Evolutionary conservation across 768 basidiomycete genomes (phyloP).

Genomic region (Tricholoma matsutake): DNA sequence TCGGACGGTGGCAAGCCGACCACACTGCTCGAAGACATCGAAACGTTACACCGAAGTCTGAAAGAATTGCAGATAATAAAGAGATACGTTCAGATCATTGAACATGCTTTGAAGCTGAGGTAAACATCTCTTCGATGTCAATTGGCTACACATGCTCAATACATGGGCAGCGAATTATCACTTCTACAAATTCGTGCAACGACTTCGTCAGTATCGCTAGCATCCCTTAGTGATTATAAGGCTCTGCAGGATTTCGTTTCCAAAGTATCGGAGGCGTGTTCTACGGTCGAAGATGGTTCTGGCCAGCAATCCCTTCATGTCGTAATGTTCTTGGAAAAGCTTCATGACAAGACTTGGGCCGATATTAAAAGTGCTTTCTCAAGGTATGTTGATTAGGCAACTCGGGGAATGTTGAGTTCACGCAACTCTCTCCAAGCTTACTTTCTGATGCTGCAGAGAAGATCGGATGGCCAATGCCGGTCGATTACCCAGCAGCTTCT

Average conservation of each 20-base stretch:
- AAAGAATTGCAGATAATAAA: conserved; percentile 75
- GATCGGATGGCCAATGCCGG: conserved; percentile 80
- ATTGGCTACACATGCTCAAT: not conserved
- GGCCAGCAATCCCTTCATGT: conserved; percentile 56
- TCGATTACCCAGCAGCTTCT: conserved; percentile 57
- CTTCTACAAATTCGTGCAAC: conserved; percentile 46
- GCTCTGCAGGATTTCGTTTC: conserved; percentile 59
- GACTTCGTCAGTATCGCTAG: conserved; percentile 34
- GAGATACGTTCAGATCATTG: conserved; percentile 71
- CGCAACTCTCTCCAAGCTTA: conserved; percentile 38
- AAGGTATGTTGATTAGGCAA: conserved; percentile 41
- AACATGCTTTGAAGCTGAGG: conserved; percentile 72
- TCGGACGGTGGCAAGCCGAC: conserved; percentile 45
- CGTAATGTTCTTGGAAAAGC: conserved; percentile 53
- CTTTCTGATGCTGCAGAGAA: conserved; percentile 65
- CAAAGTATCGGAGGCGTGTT: conserved; percentile 43
- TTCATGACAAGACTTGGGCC: conserved; percentile 73
- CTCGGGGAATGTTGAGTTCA: conserved; percentile 1
- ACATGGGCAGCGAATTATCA: conserved; percentile 50
- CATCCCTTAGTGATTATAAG: conserved; percentile 56
- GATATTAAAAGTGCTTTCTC: conserved; percentile 67
- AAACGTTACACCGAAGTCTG: conserved; percentile 71
- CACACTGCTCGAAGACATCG: conserved; percentile 80
- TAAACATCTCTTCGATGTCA: conserved; percentile 26
- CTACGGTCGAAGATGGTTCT: conserved; percentile 41